phyloP scores from a whole-genome alignment of 371 early-diverging fungal species.

The Apophysomyces ossiformis region DNA sequence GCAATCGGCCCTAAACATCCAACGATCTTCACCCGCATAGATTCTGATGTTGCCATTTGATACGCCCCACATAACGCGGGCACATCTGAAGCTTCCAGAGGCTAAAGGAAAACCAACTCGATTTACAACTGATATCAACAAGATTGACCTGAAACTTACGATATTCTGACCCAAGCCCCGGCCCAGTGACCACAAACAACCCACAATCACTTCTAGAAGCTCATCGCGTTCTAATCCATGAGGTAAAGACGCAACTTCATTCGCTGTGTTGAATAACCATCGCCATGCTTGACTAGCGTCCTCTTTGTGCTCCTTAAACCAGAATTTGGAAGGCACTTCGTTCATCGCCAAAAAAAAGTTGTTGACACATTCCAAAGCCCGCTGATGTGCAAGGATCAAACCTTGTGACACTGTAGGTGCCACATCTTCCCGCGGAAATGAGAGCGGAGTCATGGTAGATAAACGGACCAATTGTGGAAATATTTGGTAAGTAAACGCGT shows the following conservation, averaged over 20 bases:
- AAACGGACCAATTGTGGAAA: constrained; percentile 59
- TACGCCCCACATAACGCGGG: constrained; percentile 57
- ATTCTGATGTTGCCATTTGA: constrained; percentile 44
- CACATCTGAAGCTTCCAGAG: constrained; percentile 51
- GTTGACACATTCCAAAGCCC: constrained; percentile 77
- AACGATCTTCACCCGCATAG: constrained; percentile 72
- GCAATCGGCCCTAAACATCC: constrained; percentile 80
- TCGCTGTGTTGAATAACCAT: constrained; percentile 63
- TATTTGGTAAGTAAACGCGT: constrained; percentile 47
- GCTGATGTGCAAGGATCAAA: constrained; percentile 62
- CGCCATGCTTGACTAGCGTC: constrained; percentile 68
- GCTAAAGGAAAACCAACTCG: constrained; percentile 25
- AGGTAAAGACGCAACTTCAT: constrained; percentile 37
- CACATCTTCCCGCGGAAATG: constrained; percentile 49
- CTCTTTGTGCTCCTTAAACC: constrained; percentile 63
- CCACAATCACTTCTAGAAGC: constrained; percentile 67
- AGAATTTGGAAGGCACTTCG: constrained; percentile 67
- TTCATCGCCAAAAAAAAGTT: constrained; percentile 76
- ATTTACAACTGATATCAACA: not conserved
- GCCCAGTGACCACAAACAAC: constrained; percentile 76
- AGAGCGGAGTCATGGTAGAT: constrained; percentile 57
- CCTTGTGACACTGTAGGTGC: constrained; percentile 55
- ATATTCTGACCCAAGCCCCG: constrained; percentile 67
- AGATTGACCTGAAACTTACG: constrained; percentile 36
- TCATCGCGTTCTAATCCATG: constrained; percentile 47